phyloP scores from a whole-genome alignment of 805 yeast genomes.

The Zygoascus tannicola region DNA sequence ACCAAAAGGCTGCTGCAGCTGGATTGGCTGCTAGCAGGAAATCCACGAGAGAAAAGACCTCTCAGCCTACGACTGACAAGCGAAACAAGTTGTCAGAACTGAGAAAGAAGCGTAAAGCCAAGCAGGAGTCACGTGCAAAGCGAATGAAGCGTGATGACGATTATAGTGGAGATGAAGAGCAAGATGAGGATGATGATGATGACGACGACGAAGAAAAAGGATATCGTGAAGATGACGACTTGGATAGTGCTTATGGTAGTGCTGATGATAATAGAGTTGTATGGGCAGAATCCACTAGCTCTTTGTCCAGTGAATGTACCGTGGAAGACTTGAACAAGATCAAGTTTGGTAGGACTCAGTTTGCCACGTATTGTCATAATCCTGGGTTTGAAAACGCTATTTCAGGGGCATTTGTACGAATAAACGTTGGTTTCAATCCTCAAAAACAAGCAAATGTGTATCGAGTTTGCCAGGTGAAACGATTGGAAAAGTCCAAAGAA shows the following conservation, averaged over 20 bases:
- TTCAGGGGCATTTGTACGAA: slow-evolving; percentile 68
- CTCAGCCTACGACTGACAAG: slow-evolving; percentile 33
- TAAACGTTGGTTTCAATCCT: slow-evolving; percentile 67
- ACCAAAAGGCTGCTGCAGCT: slow-evolving; percentile 25
- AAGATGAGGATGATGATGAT: slow-evolving; percentile 20
- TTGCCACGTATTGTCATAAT: slow-evolving; percentile 68
- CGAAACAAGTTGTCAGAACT: slow-evolving; percentile 58
- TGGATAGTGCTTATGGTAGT: slow-evolving; percentile 34
- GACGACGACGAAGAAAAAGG: slow-evolving; percentile 38
- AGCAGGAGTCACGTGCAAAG: slow-evolving; percentile 17
- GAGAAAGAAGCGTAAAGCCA: slow-evolving; percentile 65
- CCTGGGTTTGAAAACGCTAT: slow-evolving; percentile 68
- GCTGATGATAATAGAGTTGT: slow-evolving; percentile 37
- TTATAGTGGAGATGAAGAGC: slow-evolving; percentile 29
- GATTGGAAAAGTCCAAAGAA: slow-evolving; percentile 36
- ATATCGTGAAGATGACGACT: slow-evolving; percentile 31
- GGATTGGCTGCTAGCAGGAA: slow-evolving; percentile 15
- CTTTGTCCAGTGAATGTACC: slow-evolving; percentile 35
- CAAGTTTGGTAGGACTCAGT: slow-evolving; percentile 66
- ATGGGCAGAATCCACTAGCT: slow-evolving; percentile 36
- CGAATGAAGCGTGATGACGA: slow-evolving; percentile 32
- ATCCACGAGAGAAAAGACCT: slow-evolving; percentile 33
- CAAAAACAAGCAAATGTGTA: slow-evolving; percentile 57
- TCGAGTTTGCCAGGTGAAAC: slow-evolving; percentile 75
- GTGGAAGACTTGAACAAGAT: slow-evolving; percentile 61